A percentile compares a stretch with the other conserved stretches of the same genome.
These are phyloP conservation scores for Vaucheria bursata DNA, from an alignment of 352 stramenopile genomes.

Conservation along the genomic window DNA sequence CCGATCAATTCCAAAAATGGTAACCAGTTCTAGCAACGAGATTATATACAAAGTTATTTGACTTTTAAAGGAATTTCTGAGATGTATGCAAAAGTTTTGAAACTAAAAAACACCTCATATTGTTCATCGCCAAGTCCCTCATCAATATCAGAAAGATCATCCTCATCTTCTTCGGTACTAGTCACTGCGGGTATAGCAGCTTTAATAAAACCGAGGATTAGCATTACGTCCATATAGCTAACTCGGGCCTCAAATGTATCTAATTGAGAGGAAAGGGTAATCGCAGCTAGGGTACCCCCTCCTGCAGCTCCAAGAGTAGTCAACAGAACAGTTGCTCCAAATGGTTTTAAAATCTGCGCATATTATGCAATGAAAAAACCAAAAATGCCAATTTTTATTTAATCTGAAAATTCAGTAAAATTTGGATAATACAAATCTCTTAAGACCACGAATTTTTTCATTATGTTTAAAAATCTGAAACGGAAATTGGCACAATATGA, in stretches of 20 bases:
- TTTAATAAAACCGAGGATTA: constrained; percentile 8
- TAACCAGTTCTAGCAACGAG: no score
- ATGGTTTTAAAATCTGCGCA: constrained; percentile 25
- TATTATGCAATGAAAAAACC: background rate
- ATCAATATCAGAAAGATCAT: background rate
- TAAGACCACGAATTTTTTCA: no score
- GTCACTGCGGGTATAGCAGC: background rate
- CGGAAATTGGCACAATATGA: no score
- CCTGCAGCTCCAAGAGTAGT: constrained; percentile 5
- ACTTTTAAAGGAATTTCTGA: no score
- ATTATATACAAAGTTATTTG: no score
- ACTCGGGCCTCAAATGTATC: constrained; percentile 28
- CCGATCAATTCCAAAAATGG: no score
- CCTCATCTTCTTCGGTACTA: background rate
- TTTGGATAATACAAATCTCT: no score
- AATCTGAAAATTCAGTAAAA: no score
- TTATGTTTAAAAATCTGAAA: no score
- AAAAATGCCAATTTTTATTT: background rate
- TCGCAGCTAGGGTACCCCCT: constrained; percentile 3
- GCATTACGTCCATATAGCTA: constrained; percentile 35
- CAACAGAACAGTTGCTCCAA: constrained; percentile 10
- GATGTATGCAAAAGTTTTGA: no score
- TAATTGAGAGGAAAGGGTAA: background rate
- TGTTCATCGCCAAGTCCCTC: no score
- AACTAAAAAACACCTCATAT: no score